Conservation (phyloP, 2,329 filamentous ascomycete genomes). For the Aspergillus puulaauensis region DNA sequence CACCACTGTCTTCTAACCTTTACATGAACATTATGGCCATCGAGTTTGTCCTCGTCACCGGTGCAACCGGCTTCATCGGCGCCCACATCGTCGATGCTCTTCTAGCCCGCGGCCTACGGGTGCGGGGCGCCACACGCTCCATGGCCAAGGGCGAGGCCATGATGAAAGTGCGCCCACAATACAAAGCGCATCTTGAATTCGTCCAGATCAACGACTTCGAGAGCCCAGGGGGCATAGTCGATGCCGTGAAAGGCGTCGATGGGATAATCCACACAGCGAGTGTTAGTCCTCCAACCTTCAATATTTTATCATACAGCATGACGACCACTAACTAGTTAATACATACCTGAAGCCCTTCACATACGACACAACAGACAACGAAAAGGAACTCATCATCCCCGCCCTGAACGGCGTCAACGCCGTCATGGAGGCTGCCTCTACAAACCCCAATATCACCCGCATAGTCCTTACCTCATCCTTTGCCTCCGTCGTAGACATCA, state of each 20-base stretch:
- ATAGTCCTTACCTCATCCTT: constrained; percentile 33
- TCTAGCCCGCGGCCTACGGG: constrained; percentile 21
- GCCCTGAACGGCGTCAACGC: constrained; percentile 49
- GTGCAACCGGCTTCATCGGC: constrained; percentile 30
- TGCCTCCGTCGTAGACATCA: constrained; percentile 26
- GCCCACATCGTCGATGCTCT: constrained; percentile 30
- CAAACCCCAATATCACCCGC: constrained; percentile 20
- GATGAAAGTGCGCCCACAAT: constrained; percentile 38
- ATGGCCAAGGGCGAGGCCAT: constrained; percentile 31
- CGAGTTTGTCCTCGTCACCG: constrained; percentile 26
- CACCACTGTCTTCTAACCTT: neutral
- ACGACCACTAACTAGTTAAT: too few species aligned
- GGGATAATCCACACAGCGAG: constrained; percentile 49
- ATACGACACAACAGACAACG: constrained; percentile 46
- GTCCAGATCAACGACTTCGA: constrained; percentile 46
- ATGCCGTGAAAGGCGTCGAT: constrained; percentile 44
- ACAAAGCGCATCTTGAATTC: constrained; percentile 41
- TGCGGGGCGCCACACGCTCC: constrained; percentile 26
- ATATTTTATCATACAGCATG: neutral
- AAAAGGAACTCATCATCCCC: constrained; percentile 45
- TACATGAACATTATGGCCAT: neutral
- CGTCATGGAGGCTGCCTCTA: constrained; percentile 36
- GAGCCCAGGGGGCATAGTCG: constrained; percentile 35
- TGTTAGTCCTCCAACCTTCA: constrained; percentile 26
- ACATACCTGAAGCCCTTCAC: constrained; percentile 39